These are phyloP conservation scores for Exsudoporus frostii DNA, from an alignment of 768 basidiomycete genomes.

Conservation along the genomic window DNA sequence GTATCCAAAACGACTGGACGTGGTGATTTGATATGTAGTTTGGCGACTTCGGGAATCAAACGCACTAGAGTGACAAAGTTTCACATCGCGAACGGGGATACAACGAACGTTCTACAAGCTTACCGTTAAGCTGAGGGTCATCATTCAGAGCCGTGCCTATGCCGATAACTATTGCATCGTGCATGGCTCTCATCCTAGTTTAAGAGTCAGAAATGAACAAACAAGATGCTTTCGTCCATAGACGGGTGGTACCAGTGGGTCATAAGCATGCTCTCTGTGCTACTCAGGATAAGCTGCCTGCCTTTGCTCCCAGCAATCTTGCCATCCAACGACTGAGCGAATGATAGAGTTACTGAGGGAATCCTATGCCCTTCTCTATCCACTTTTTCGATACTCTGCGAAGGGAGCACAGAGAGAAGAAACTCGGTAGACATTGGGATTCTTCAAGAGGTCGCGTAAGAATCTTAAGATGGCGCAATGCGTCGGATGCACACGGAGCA, in stretches of 20 bases:
- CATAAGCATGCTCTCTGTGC: slow-evolving; percentile 85
- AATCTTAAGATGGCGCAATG: too few relatives aligned
- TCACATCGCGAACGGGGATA: background rate
- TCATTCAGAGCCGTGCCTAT: slow-evolving; percentile 89
- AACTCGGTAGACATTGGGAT: slow-evolving; percentile 19
- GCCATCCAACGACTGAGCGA: slow-evolving; percentile 84
- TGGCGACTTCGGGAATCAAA: slow-evolving; percentile 44
- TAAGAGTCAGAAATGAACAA: slow-evolving; percentile 1
- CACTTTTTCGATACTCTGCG: slow-evolving; percentile 5
- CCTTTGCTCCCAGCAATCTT: slow-evolving; percentile 79
- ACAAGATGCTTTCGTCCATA: background rate
- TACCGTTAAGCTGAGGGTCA: slow-evolving; percentile 92
- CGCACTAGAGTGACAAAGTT: slow-evolving; percentile 41
- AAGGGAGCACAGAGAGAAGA: slow-evolving; percentile 29
- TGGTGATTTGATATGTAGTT: slow-evolving; percentile 49
- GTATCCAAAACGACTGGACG: slow-evolving; percentile 84
- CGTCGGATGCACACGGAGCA: too few relatives aligned
- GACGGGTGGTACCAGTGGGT: slow-evolving; percentile 72
- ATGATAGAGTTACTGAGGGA: slow-evolving; percentile 76
- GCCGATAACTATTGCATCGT: slow-evolving; percentile 90
- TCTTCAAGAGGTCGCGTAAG: too few relatives aligned
- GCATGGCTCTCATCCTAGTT: slow-evolving; percentile 82
- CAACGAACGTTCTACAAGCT: slow-evolving; percentile 20
- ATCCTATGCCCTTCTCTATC: slow-evolving; percentile 26
- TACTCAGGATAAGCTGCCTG: slow-evolving; percentile 77